phyloP scores from a whole-genome alignment of 371 early-diverging fungal genomes.

The Catenaria anguillulae region DNA sequence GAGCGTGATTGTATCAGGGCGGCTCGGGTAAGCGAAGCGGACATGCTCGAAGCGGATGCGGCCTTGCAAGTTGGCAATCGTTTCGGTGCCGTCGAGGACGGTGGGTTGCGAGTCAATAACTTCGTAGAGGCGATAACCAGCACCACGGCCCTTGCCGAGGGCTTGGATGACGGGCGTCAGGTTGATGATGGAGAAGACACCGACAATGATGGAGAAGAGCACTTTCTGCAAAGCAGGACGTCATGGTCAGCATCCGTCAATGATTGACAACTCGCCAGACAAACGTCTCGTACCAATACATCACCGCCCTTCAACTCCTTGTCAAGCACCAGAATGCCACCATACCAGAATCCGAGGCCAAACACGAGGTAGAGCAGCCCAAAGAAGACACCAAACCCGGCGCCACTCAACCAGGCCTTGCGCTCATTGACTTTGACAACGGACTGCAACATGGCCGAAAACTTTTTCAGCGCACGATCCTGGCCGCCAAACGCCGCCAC shows the following conservation, averaged over 20 bases:
- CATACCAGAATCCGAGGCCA: slow-evolving; percentile 3
- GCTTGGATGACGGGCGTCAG: slow-evolving; percentile 50
- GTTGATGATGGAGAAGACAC: slow-evolving; percentile 40
- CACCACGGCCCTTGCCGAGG: slow-evolving; percentile 57
- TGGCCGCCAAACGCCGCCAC: slow-evolving; percentile 35
- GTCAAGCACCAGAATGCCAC: slow-evolving; percentile 4
- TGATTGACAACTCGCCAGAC: neutral
- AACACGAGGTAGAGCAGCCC: slow-evolving; percentile 42
- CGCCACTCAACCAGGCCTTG: slow-evolving; percentile 8
- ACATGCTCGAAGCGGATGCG: slow-evolving; percentile 34
- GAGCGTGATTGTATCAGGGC: slow-evolving; percentile 59
- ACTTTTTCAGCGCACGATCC: neutral
- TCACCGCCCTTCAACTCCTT: neutral
- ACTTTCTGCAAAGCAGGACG: slow-evolving; percentile 28
- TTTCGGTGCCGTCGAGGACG: slow-evolving; percentile 4
- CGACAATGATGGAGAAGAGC: neutral
- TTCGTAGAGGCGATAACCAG: slow-evolving; percentile 60
- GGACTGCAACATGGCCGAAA: neutral
- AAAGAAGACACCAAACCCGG: slow-evolving; percentile 45
- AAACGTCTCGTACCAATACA: neutral
- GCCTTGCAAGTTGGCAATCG: slow-evolving; percentile 10
- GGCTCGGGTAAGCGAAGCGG: slow-evolving; percentile 68
- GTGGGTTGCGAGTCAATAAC: slow-evolving; percentile 50
- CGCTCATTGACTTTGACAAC: neutral
- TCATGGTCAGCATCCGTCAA: neutral